Conservation (phyloP, 495 filamentous ascomycete species). For the Penicillium robsamsonii region DNA sequence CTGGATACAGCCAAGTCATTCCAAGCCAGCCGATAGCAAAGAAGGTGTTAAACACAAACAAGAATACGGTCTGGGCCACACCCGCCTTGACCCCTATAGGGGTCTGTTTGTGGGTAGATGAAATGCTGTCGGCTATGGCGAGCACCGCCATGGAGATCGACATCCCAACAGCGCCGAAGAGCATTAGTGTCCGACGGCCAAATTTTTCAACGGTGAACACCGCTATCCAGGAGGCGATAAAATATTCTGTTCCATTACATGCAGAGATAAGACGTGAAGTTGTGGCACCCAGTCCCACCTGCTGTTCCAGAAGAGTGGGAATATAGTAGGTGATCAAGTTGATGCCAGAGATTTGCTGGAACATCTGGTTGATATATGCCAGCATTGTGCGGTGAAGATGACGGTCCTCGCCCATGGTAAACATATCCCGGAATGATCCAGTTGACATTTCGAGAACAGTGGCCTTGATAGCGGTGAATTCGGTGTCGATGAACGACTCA, state of each 20-base stretch:
- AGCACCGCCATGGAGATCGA: conserved; percentile 66
- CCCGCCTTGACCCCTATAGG: conserved; percentile 35
- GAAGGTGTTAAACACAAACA: conserved; percentile 76
- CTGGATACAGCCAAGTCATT: conserved; percentile 70
- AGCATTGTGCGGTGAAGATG: conserved; percentile 71
- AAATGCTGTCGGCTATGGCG: conserved; percentile 46
- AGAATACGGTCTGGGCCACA: conserved; percentile 56
- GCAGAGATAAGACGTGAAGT: conserved; percentile 67
- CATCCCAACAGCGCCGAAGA: conserved; percentile 71
- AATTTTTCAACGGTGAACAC: conserved; percentile 68
- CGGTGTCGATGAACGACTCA: conserved; percentile 56
- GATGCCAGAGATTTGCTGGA: conserved; percentile 75
- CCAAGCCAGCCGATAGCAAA: conserved; percentile 76
- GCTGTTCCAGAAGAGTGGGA: conserved; percentile 59
- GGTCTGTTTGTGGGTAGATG: conserved; percentile 21
- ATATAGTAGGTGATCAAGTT: conserved; percentile 76
- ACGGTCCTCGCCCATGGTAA: conserved; percentile 68
- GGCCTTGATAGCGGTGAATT: conserved; percentile 72
- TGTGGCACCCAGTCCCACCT: conserved; percentile 54
- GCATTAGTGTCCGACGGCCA: conserved; percentile 69
- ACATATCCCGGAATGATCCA: conserved; percentile 64
- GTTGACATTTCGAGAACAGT: conserved; percentile 69
- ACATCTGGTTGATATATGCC: conserved; percentile 75
- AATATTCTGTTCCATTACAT: conserved; percentile 72
- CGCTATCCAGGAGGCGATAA: conserved; percentile 67